Conservation (phyloP, 257 asterid genomes). For the Gentiana straminea region DNA sequence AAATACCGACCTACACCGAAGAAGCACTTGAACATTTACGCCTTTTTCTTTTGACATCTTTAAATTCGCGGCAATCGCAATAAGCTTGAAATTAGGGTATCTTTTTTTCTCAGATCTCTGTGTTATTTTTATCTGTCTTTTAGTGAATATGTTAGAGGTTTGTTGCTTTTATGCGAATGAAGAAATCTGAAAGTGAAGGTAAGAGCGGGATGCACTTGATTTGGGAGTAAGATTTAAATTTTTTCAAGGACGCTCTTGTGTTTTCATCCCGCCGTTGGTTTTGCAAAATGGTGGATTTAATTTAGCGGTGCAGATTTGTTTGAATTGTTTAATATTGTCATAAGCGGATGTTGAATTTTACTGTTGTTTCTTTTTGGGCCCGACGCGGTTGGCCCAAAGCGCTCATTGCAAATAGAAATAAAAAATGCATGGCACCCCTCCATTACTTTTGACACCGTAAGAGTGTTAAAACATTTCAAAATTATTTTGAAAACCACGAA, state of each 20-base stretch:
- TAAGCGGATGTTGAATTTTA: background rate
- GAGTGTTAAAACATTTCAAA: too few relatives aligned
- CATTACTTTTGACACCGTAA: too few relatives aligned
- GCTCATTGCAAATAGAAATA: too few relatives aligned
- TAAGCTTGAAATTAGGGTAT: background rate
- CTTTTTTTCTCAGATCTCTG: conserved; percentile 10
- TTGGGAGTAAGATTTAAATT: conserved; percentile 23
- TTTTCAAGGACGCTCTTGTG: conserved; percentile 23
- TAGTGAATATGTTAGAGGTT: background rate
- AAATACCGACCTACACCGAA: conserved; percentile 69
- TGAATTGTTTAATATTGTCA: background rate
- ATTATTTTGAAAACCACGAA: too few relatives aligned
- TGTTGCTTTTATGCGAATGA: conserved; percentile 5
- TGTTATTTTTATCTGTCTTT: background rate
- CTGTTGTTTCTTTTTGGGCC: background rate
- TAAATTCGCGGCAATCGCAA: background rate
- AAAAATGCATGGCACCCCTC: too few relatives aligned
- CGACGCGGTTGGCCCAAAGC: too few relatives aligned
- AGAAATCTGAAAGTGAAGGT: conserved; percentile 15
- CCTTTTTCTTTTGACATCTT: conserved; percentile 78
- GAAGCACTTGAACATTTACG: conserved; percentile 90
- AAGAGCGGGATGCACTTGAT: conserved; percentile 30
- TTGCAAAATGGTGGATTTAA: background rate
- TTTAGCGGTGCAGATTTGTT: conserved; percentile 2
- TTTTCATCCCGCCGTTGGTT: conserved; percentile 18